phyloP scores from a whole-genome alignment of 2,329 filamentous ascomycete genomes.

The Epichloe elymi region DNA sequence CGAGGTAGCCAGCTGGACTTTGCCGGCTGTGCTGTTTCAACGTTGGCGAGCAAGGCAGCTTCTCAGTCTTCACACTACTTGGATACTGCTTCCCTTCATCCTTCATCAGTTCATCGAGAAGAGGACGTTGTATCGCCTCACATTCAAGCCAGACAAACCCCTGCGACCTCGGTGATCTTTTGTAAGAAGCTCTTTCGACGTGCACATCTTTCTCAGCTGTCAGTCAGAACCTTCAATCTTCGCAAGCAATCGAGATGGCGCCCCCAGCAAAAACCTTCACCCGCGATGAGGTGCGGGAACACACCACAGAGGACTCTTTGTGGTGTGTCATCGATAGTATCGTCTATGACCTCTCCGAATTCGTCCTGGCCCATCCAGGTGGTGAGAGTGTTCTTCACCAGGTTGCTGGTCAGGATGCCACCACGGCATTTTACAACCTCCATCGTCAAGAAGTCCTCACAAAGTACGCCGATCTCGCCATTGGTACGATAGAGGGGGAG shows the following conservation, averaged over 20 bases:
- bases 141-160: not conserved
- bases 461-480: conserved; percentile 61
- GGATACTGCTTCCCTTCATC: not conserved
- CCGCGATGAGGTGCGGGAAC: conserved; percentile 56
- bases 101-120: not conserved
- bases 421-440: conserved; percentile 77
- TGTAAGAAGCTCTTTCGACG: not conserved
- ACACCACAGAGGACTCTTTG: conserved; percentile 61
- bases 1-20: not conserved
- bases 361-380: conserved; percentile 73
- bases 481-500: conserved; percentile 66
- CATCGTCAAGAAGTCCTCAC: conserved; percentile 80
- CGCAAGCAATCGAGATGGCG: conserved; percentile 16
- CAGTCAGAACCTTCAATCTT: not conserved
- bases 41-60: not conserved
- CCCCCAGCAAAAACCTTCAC: conserved; percentile 38
- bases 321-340: conserved; percentile 81
- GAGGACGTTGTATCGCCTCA: not conserved
- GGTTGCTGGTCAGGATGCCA: conserved; percentile 71
- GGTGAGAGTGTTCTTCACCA: conserved; percentile 69
- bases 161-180: too few relatives aligned
- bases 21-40: not conserved
- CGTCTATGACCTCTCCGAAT: conserved; percentile 79
- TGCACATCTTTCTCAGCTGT: not conserved
- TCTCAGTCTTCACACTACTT: not conserved